Percentiles rank a stretch among this genome's conserved stretches.
These are phyloP conservation scores for Diversispora epigaea DNA, from an alignment of 192 early-diverging fungal species.

Conservation along the genomic window DNA sequence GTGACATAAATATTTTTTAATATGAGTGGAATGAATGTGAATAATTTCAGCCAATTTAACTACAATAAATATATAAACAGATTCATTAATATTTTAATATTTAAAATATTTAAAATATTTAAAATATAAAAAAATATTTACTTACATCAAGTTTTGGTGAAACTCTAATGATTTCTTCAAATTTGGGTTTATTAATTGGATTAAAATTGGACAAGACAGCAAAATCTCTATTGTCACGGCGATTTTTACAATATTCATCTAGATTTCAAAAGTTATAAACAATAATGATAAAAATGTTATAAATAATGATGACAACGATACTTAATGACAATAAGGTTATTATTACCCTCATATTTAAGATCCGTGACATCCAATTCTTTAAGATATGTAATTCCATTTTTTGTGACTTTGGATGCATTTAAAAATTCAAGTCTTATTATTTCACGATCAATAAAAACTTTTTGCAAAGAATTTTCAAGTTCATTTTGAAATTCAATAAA, in stretches of 20 bases:
- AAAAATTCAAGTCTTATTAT: constrained; percentile 65
- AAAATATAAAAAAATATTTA: constrained; percentile 30
- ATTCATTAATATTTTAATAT: neutral
- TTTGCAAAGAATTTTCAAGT: constrained; percentile 74
- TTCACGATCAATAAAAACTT: constrained; percentile 63
- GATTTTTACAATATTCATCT: constrained; percentile 46
- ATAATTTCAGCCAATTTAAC: constrained; percentile 39
- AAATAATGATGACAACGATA: constrained; percentile 13
- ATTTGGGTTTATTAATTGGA: constrained; percentile 33
- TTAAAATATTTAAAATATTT: constrained; percentile 16
- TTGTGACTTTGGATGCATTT: constrained; percentile 48
- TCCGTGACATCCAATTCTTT: constrained; percentile 55
- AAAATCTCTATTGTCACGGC: constrained; percentile 74
- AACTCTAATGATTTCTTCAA: constrained; percentile 45
- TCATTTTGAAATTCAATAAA: constrained; percentile 79
- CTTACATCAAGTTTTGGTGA: constrained; percentile 40
- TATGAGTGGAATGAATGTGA: constrained; percentile 40
- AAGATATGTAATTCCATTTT: constrained; percentile 52
- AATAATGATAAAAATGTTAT: constrained; percentile 14
- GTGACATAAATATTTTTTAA: constrained; percentile 35
- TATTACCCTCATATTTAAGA: constrained; percentile 59
- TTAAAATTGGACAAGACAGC: constrained; percentile 62
- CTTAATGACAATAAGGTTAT: too few relatives aligned
- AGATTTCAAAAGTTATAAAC: neutral
- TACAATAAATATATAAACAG: constrained; percentile 13